Conservation (phyloP, 176 grass and related monocot species). For the Lolium rigidum region DNA sequence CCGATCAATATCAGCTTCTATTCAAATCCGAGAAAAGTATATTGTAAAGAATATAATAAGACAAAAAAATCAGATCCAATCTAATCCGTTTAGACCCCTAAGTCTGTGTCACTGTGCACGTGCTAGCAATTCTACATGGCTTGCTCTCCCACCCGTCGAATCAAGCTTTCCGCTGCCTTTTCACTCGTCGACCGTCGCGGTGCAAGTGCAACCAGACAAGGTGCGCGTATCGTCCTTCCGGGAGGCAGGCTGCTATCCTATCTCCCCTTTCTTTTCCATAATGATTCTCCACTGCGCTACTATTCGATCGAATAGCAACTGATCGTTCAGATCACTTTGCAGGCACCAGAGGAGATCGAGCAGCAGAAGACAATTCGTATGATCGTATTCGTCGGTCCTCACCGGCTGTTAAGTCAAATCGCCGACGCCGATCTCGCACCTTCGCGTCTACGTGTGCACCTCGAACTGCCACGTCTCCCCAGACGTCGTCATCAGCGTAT, state of each 20-base stretch:
- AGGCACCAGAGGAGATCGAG: not conserved
- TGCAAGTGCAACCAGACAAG: not conserved
- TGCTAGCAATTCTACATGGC: not conserved
- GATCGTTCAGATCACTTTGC: not conserved
- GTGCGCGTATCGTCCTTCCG: not conserved
- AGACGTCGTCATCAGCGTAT: constrained; percentile 17
- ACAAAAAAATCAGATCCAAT: too few species aligned
- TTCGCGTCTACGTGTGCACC: not conserved
- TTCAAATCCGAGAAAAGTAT: too few species aligned
- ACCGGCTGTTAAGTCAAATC: not conserved
- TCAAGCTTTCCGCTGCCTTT: not conserved
- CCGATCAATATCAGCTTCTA: too few species aligned
- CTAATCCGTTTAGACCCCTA: too few species aligned
- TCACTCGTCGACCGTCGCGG: not conserved
- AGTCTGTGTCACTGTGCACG: not conserved
- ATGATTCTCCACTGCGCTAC: not conserved
- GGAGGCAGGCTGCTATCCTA: not conserved
- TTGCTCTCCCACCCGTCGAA: not conserved
- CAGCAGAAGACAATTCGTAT: not conserved
- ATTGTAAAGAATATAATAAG: too few species aligned
- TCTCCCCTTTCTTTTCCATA: not conserved
- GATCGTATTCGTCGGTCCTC: not conserved
- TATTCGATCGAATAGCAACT: not conserved
- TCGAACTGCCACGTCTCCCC: constrained; percentile 7
- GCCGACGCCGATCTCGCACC: not conserved